phyloP scores from a whole-genome alignment of 352 stramenopile species.

The Phytophthora megakarya region DNA sequence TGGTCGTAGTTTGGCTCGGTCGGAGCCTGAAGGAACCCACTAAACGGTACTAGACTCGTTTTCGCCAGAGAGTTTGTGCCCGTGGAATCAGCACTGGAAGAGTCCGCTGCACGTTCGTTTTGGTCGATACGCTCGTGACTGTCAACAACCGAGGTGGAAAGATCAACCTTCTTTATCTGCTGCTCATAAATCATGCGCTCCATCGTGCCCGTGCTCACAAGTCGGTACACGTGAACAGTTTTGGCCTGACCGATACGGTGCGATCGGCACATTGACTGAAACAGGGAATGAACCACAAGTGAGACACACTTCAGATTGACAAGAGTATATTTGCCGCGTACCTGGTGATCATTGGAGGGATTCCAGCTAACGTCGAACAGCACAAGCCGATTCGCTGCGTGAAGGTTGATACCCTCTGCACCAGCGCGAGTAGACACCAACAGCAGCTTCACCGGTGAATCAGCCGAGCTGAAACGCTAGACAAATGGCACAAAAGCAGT shows the following conservation, averaged over 20 bases:
- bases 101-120: constrained; percentile 3
- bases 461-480: constrained; percentile 64
- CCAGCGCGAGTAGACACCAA: constrained; percentile 82
- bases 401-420: constrained; percentile 90
- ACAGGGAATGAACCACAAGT: constrained; percentile 14
- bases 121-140: constrained; percentile 31
- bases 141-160: constrained; percentile 81
- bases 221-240: constrained; percentile 91
- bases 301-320: not conserved
- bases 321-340: constrained; percentile 22
- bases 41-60: constrained; percentile 37
- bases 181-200: constrained; percentile 93
- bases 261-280: constrained; percentile 91
- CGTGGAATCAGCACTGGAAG: not conserved
- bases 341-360: constrained; percentile 89
- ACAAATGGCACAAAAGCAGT: constrained; percentile 6
- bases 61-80: not conserved
- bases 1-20: constrained; percentile 36
- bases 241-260: constrained; percentile 91
- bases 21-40: constrained; percentile 66
- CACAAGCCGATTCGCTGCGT: constrained; percentile 90
- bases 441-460: constrained; percentile 67
- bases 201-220: constrained; percentile 92
- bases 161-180: constrained; percentile 87
- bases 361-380: constrained; percentile 93